These are phyloP conservation scores for Neopestalotiopsis sp. DNA, from an alignment of 2,329 filamentous ascomycete species.

Conservation along the genomic window DNA sequence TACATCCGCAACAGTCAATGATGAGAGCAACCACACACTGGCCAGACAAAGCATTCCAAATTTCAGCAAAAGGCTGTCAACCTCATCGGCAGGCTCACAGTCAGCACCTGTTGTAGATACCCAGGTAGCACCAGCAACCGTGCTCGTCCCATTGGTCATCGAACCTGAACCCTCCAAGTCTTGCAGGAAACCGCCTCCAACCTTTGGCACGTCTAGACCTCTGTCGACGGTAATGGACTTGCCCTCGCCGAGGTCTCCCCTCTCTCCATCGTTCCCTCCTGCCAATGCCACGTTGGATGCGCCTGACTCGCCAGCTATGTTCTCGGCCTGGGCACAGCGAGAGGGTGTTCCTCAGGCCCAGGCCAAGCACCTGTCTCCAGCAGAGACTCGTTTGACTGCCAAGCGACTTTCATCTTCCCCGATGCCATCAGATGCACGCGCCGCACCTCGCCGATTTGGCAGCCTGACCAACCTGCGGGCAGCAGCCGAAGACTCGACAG, in stretches of 20 bases:
- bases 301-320: slow-evolving; percentile 16
- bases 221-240: slow-evolving; percentile 62
- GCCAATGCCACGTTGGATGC: neutral
- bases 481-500: neutral
- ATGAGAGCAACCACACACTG: slow-evolving; percentile 32
- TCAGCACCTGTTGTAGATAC: slow-evolving; percentile 25
- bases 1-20: slow-evolving; percentile 25
- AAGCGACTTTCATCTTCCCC: slow-evolving; percentile 11
- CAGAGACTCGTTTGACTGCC: slow-evolving; percentile 11
- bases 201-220: slow-evolving; percentile 54
- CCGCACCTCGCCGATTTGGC: slow-evolving; percentile 17
- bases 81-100: slow-evolving; percentile 33
- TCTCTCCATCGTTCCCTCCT: slow-evolving; percentile 29
- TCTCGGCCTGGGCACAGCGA: slow-evolving; percentile 19
- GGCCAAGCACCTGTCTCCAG: neutral
- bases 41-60: slow-evolving; percentile 47
- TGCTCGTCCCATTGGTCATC: slow-evolving; percentile 18
- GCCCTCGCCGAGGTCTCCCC: slow-evolving; percentile 48
- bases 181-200: slow-evolving; percentile 47
- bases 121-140: slow-evolving; percentile 23
- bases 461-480: slow-evolving; percentile 18
- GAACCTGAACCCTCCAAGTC: slow-evolving; percentile 33
- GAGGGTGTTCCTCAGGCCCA: neutral
- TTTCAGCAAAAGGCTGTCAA: slow-evolving; percentile 59
- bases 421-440: neutral